Evolutionary conservation across 805 yeast genomes (phyloP), one percentile per base, ranked within the genome.

Genomic region (Candida chauliodis): DNA sequence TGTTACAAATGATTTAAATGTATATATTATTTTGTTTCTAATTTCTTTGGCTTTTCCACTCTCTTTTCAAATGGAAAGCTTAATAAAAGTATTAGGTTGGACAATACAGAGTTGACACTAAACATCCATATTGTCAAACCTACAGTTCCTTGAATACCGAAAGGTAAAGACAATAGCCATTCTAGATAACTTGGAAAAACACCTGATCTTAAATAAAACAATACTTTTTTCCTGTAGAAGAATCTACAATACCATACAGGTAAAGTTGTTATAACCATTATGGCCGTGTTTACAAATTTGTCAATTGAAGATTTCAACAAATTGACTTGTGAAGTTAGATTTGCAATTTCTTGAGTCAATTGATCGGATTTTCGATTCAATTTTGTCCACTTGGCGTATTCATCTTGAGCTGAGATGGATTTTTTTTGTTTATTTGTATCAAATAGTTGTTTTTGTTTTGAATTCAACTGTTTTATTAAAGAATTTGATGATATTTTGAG

Each of bases 351-450:
- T 11, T 59, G 66, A 30, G 71, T 68, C 35, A 85, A 52, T 42
- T 74, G 71, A 47, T 82, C 89, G 41, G 73, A 63, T 49, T 72
- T 75, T 34, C 99, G 75, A 52, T 88, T 90, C 45, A 90, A 69
- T 57, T 88, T 88, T 1, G 97, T 95, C 98, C 98, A 93, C 52
- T 77, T 81, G 20, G 97, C 96, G 58, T 91, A 93, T 52, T 93
- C 81, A 56, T 93, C 97, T 59, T 91, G 96, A 1, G 97, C 91
- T 39, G 87, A 77, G 8, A 89, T 75, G 2, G 69, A 45, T 21
- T 76, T 66, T 44, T 88, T 74, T 49, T 80, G 77, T 10, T 63
- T 67, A 47, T 75, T 68, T 16, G 78, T 53, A 14, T 62, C 57
- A 11, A 58, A 55, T 35, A 80, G 74, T 45, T 83, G 75, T 7